A percentile compares a stretch with the other conserved stretches of the same genome.
Conservation (phyloP, 2,329 filamentous ascomycete genomes). For the Aureobasidium lini region DNA sequence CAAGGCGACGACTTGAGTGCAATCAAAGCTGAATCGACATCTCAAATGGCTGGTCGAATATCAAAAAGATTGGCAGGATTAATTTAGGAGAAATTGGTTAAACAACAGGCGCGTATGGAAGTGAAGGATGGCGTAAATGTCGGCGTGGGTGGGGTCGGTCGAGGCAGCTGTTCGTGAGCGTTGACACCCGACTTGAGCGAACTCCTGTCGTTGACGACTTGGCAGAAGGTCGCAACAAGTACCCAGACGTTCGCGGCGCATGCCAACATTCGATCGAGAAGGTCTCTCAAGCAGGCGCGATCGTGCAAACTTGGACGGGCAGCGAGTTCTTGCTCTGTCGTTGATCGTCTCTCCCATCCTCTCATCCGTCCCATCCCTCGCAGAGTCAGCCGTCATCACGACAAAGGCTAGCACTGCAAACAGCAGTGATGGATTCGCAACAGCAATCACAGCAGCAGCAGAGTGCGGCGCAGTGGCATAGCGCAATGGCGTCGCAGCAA, state of each 20-base stretch:
- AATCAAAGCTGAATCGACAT: too few relatives aligned
- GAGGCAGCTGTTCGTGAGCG: too few relatives aligned
- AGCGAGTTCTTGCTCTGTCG: background rate
- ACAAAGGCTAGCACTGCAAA: background rate
- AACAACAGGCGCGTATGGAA: too few relatives aligned
- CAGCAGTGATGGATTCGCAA: constrained; percentile 5
- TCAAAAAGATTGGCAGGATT: too few relatives aligned
- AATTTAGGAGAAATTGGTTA: too few relatives aligned
- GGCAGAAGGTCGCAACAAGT: too few relatives aligned
- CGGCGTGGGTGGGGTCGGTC: too few relatives aligned
- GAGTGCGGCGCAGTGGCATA: background rate
- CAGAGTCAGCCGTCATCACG: background rate
- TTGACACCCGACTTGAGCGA: too few relatives aligned
- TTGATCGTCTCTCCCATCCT: background rate
- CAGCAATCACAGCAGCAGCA: constrained; percentile 1
- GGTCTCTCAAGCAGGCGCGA: background rate
- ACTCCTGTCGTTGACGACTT: too few relatives aligned
- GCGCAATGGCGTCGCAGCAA: constrained; percentile 8
- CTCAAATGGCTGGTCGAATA: too few relatives aligned
- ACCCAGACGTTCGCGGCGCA: background rate
- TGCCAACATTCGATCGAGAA: background rate
- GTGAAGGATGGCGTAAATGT: too few relatives aligned
- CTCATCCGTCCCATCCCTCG: background rate
- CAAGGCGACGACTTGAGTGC: too few relatives aligned
- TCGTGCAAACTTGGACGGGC: background rate